Evolutionary conservation across 164 flowering plant genomes (phyloP), one percentile per base, ranked within the genome.

Genomic region (Vitis rotundifolia): DNA sequence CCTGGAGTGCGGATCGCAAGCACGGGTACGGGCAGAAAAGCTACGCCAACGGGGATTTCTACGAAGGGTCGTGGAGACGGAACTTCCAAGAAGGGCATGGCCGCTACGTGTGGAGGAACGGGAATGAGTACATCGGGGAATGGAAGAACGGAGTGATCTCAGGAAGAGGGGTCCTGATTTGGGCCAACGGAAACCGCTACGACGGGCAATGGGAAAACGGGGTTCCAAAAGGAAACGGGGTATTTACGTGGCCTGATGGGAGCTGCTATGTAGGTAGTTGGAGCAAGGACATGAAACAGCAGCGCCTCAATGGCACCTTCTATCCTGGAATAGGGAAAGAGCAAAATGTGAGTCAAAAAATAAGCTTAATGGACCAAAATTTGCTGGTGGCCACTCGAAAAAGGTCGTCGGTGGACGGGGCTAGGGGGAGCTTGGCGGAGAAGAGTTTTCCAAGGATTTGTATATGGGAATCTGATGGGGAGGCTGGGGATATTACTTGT

Each of bases 391-490:
- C 68, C n/a, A 73, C 78, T 67, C 75, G 88, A 75, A 89, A 86
- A 83, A 74, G 91, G 66, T 80, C 87, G 10, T 82, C 88, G 13
- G 89, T 88, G 67, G 97, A 82, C 49, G 81, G 81, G 3, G 82
- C 74, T 18, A 71, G 83, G 65, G 84, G 87, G 22, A 84, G 88
- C 67, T 56, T 75, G 68, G 58, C 59, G 12, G 88, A 80, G 69
- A 78, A 81, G 81, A 76, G 56, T 69, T 90, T 87, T 55, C 97
- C 93, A 7, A 82, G 91, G 80, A 89, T 90, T 59, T 92, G 97
- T 63, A 89, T 92, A 48, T 92, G 97, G 97, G 97, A 90, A 48
- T 84, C 89, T 5, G 94, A 90, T 66, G 97, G 94, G 0, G 97
- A 89, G 67, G 97, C 89, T 31, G 97, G 97, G 14, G 95, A 90